A percentile compares a stretch with the other conserved stretches of the same genome.
These are phyloP conservation scores for Panicum hallii DNA, from an alignment of 202 grass and related monocot species.

Conservation along the genomic window DNA sequence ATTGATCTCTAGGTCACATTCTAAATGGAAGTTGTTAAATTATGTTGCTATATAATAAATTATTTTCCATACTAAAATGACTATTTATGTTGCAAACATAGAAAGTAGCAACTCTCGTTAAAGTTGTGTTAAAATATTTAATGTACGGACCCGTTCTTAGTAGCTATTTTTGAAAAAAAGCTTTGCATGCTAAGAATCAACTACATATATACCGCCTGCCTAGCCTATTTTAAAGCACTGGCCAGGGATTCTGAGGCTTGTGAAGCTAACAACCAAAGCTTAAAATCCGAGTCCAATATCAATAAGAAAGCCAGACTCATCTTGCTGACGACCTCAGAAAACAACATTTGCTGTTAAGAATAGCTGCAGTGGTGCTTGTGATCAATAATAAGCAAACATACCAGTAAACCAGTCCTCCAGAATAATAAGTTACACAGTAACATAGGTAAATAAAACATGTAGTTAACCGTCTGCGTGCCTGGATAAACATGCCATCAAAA, in stretches of 20 bases:
- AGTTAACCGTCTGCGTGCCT: not conserved
- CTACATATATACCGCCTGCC: too few relatives aligned
- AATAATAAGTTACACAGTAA: not conserved
- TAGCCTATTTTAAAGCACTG: too few relatives aligned
- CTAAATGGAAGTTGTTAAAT: too few relatives aligned
- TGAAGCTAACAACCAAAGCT: not conserved
- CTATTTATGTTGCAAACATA: too few relatives aligned
- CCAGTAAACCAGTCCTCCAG: not conserved
- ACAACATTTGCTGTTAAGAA: not conserved
- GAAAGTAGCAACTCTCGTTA: too few relatives aligned
- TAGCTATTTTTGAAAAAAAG: too few relatives aligned
- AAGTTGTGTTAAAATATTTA: too few relatives aligned
- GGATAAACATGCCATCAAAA: slow-evolving; percentile 25
- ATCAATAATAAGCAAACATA: slow-evolving; percentile 26
- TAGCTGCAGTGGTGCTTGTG: not conserved
- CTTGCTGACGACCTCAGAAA: not conserved
- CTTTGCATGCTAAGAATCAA: too few relatives aligned
- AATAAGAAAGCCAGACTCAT: not conserved
- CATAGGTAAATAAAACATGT: slow-evolving; percentile 13
- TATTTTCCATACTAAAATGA: too few relatives aligned
- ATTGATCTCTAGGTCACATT: too few relatives aligned
- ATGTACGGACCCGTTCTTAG: too few relatives aligned
- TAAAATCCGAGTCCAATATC: not conserved
- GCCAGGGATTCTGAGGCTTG: not conserved
- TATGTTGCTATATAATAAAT: too few relatives aligned